These are phyloP conservation scores for Rhodotorula sp. DNA, from an alignment of 1,284 basidiomycete species.

Conservation along the genomic window DNA sequence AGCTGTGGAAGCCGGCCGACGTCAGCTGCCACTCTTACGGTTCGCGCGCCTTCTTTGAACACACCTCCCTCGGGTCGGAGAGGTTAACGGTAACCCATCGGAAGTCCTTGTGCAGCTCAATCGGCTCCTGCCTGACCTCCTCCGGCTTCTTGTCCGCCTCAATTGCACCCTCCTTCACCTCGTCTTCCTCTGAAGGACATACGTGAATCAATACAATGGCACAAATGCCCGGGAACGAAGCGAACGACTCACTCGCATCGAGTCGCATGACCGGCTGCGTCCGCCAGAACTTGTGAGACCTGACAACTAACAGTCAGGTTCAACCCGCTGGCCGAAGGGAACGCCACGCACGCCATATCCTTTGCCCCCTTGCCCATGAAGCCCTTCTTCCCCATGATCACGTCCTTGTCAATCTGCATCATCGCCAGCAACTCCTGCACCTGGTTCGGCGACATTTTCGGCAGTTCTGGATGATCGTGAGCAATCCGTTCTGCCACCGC, in stretches of 20 bases:
- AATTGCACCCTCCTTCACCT: constrained; percentile 73
- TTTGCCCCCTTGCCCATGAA: constrained; percentile 40
- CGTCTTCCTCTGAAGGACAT: constrained; percentile 54
- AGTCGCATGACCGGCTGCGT: constrained; percentile 92
- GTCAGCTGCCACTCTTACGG: background rate
- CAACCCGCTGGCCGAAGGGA: too few relatives aligned
- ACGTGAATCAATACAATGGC: constrained; percentile 9
- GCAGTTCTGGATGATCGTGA: constrained; percentile 22
- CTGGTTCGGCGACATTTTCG: constrained; percentile 11
- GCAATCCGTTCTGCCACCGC: constrained; percentile 21
- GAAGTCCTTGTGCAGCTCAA: constrained; percentile 86
- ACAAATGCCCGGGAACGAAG: background rate
- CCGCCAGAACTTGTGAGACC: constrained; percentile 82
- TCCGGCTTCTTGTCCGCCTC: constrained; percentile 73
- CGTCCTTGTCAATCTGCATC: constrained; percentile 31
- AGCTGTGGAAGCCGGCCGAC: constrained; percentile 55
- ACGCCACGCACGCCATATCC: constrained; percentile 25
- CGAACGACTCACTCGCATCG: constrained; percentile 52
- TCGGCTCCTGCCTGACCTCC: constrained; percentile 81
- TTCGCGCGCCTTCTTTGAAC: too few relatives aligned
- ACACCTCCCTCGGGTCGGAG: constrained; percentile 63
- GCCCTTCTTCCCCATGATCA: constrained; percentile 29
- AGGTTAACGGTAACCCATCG: constrained; percentile 88
- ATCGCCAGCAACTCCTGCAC: constrained; percentile 27
- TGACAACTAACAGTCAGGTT: background rate